Conservation (phyloP, 345 rosid genomes). For the Salix exigua region DNA sequence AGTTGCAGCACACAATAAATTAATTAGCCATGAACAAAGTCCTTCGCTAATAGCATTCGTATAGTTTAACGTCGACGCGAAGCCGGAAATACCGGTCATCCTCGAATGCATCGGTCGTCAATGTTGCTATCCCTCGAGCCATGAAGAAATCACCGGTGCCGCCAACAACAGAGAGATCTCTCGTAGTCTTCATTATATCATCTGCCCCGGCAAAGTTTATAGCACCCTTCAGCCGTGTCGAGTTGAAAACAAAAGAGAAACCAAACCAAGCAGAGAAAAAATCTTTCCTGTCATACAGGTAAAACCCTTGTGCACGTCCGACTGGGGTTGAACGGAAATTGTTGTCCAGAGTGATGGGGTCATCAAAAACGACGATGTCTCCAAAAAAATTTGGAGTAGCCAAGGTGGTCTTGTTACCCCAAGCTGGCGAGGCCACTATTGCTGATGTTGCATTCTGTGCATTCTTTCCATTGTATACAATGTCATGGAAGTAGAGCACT, state of each 20-base stretch:
- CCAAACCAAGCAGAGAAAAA: constrained; percentile 45
- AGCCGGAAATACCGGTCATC: constrained; percentile 63
- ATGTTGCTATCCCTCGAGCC: constrained; percentile 67
- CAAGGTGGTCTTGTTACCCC: constrained; percentile 27
- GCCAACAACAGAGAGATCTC: constrained; percentile 73
- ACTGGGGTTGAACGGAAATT: constrained; percentile 26
- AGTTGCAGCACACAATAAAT: no score
- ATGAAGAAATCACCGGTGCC: constrained; percentile 85
- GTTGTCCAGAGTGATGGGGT: constrained; percentile 33
- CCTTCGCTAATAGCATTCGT: constrained; percentile 39
- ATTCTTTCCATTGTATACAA: constrained; percentile 35
- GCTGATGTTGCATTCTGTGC: constrained; percentile 36
- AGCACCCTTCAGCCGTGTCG: constrained; percentile 51
- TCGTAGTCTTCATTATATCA: constrained; percentile 51
- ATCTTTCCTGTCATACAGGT: constrained; percentile 30
- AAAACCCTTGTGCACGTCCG: constrained; percentile 36
- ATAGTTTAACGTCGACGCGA: constrained; percentile 43
- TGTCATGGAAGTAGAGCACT: constrained; percentile 36
- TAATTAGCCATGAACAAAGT: no score
- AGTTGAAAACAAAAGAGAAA: constrained; percentile 61
- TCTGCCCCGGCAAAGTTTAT: constrained; percentile 63
- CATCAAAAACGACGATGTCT: constrained; percentile 33
- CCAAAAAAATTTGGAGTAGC: constrained; percentile 26
- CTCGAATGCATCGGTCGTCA: constrained; percentile 50
- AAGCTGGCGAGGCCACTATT: constrained; percentile 21